phyloP scores from a whole-genome alignment of 2,329 filamentous ascomycete genomes.

The Trichocomaceae sp. region DNA sequence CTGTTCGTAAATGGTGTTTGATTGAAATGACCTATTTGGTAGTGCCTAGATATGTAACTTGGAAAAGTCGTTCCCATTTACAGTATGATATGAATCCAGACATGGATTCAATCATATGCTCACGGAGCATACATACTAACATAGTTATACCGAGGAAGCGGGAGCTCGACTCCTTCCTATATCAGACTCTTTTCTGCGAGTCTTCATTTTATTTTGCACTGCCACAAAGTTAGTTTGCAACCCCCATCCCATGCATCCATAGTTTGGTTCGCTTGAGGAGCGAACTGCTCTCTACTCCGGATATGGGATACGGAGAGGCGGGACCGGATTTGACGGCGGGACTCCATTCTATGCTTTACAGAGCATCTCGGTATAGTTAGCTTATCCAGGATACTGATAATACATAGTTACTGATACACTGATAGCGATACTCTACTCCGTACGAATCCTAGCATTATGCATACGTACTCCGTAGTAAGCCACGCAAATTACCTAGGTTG shows the following conservation, averaged over 20 bases:
- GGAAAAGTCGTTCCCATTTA: too few relatives aligned
- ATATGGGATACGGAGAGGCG: background rate
- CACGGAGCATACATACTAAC: background rate
- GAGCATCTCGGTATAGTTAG: too few relatives aligned
- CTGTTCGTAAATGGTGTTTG: background rate
- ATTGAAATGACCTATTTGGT: background rate
- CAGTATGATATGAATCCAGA: too few relatives aligned
- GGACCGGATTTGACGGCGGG: background rate
- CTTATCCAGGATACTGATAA: too few relatives aligned
- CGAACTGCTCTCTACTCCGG: background rate
- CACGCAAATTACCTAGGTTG: too few relatives aligned
- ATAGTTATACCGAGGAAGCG: background rate
- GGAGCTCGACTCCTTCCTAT: background rate
- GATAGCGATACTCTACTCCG: too few relatives aligned
- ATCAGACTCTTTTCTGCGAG: background rate
- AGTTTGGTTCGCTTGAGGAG: background rate
- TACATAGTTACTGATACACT: too few relatives aligned
- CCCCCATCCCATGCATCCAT: background rate
- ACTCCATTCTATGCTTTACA: too few relatives aligned
- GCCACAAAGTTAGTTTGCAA: background rate
- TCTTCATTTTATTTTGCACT: background rate
- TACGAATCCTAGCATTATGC: too few relatives aligned
- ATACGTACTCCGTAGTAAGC: too few relatives aligned
- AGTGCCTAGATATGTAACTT: too few relatives aligned
- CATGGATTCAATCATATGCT: background rate